These are phyloP conservation scores for Cladophialophora carrionii DNA, from an alignment of 2,329 filamentous ascomycete species.

Conservation along the genomic window DNA sequence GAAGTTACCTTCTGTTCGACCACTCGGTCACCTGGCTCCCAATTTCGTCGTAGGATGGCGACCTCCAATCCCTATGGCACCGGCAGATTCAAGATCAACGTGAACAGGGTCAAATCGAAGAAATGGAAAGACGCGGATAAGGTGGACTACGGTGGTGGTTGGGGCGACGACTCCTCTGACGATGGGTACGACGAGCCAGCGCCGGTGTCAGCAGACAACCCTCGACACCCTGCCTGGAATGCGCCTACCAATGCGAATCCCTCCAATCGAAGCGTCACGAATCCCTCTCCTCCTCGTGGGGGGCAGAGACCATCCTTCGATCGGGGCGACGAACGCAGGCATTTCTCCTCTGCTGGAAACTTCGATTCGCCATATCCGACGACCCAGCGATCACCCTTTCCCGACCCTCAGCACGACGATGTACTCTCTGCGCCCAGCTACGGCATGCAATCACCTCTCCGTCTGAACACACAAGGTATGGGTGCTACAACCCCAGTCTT, in stretches of 20 bases:
- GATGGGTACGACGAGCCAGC: constrained; percentile 55
- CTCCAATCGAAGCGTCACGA: constrained; percentile 44
- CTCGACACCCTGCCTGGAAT: constrained; percentile 23
- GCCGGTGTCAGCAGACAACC: constrained; percentile 37
- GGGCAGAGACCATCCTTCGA: constrained; percentile 35
- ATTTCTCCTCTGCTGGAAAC: constrained; percentile 31
- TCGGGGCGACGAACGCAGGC: constrained; percentile 37
- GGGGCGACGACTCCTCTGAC: constrained; percentile 67
- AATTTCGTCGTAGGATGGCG: constrained; percentile 19
- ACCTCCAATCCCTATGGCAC: constrained; percentile 46
- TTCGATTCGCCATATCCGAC: constrained; percentile 36
- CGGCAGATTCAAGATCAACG: constrained; percentile 72
- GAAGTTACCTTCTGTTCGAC: background rate
- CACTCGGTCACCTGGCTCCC: background rate
- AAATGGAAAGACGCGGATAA: constrained; percentile 93
- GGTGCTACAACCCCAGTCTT: constrained; percentile 29
- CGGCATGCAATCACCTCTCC: constrained; percentile 29
- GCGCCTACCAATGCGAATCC: constrained; percentile 25
- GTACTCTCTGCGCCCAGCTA: constrained; percentile 14
- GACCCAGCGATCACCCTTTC: constrained; percentile 31
- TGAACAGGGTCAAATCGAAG: constrained; percentile 85
- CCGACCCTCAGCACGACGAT: constrained; percentile 34
- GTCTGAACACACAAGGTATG: constrained; percentile 32
- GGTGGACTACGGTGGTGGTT: constrained; percentile 88
- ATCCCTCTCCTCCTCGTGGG: constrained; percentile 43